Conservation (phyloP, 257 asterid species). For the Fraxinus excelsior region DNA sequence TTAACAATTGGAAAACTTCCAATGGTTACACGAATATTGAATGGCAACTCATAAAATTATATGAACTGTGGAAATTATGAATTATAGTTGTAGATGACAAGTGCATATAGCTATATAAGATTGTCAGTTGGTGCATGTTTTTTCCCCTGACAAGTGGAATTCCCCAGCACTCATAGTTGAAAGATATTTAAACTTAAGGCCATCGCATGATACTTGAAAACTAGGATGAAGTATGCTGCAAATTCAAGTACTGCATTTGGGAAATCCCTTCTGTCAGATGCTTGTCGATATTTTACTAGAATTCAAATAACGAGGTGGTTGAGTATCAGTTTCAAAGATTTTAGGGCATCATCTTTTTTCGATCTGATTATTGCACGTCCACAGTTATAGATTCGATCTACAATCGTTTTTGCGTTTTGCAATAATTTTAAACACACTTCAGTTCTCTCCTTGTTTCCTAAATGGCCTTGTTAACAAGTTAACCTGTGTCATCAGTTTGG, state of each 20-base stretch:
- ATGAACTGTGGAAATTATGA: not conserved
- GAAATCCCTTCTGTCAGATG: not conserved
- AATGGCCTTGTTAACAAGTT: no score
- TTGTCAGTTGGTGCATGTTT: not conserved
- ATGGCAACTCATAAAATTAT: not conserved
- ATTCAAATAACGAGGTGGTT: not conserved
- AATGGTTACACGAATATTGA: not conserved
- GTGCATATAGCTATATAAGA: not conserved
- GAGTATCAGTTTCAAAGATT: not conserved
- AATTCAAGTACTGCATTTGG: not conserved
- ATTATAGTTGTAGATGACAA: no score
- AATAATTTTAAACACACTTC: not conserved
- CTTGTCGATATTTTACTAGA: not conserved
- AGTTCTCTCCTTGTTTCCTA: not conserved
- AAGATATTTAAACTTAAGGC: no score
- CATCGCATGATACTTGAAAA: not conserved
- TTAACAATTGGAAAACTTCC: not conserved
- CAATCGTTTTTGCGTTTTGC: not conserved
- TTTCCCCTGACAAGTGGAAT: not conserved
- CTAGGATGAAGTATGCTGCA: not conserved
- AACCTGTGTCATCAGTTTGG: no score
- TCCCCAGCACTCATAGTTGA: not conserved
- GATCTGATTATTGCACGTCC: not conserved
- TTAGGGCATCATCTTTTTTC: not conserved
- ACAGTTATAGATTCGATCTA: not conserved